Evolutionary conservation across 495 filamentous ascomycete species (phyloP), one percentile per base, ranked within the genome.

Genomic region (Penicillium lagena): DNA sequence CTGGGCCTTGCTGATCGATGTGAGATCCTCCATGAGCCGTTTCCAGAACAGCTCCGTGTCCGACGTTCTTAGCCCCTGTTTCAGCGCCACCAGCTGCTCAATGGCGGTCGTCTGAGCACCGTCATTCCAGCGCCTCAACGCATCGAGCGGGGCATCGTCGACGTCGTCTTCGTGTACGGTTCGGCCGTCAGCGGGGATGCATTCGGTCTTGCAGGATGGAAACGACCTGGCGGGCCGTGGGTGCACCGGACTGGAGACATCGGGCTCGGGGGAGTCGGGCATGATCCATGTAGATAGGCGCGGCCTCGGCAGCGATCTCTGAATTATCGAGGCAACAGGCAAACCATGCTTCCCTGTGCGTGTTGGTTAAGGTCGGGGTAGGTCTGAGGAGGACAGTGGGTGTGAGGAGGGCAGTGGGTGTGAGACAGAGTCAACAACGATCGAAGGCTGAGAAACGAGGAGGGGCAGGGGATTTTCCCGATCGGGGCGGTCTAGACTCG

Each of bases 41-140:
- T 67, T 68, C 85, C 83, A 89, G 58, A 89, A 87, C 33, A 77
- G 71, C 38, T 80, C 76, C 4, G 77, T 73, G 27, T 76, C 70
- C 33, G 79, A 64, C 28, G 63, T 63, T 32, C 70, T 70, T 31
- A 89, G 63, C 14, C 62, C 67, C 45, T 68, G 66, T 56, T 89
- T 90, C 36, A 90, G 70, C 27, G 68, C 58, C 7, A 86, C 72
- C 34, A 87, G 62, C 13, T 72, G 62, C 52, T 87, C 82, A 13
- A 78, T 72, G 14, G 82, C 82, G 61, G 76, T 69, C 55, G 70
- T 82, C 51, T 89, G 81, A 13, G 66, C 60, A 9, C 60, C 60
- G 10, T 71, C 61, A 45, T 75, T 80, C 54, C 78, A 71, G 47
- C 52, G 48, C 35, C 58, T 68, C n/a, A 56, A 66, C 51, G 73